Evolutionary conservation across 306 rosid species (phyloP).

Genomic region (Castanospermum australe): DNA sequence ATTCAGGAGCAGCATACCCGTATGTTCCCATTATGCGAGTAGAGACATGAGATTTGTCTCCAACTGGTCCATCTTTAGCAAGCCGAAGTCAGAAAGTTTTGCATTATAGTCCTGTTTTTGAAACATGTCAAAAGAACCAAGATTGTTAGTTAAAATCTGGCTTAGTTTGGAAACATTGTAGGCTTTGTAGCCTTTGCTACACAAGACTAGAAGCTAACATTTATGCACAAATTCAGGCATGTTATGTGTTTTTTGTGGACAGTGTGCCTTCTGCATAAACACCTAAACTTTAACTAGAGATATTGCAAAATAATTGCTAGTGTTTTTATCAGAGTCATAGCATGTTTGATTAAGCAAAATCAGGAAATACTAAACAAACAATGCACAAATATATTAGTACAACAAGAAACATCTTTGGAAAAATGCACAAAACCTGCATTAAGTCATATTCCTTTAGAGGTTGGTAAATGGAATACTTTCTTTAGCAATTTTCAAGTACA

Average conservation of each 20-base stretch:
- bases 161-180: not conserved
- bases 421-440: not conserved
- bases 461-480: too few species aligned
- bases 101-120: conserved; percentile 85
- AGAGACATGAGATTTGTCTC: conserved; percentile 94
- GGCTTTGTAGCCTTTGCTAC: not conserved
- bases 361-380: not conserved
- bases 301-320: not conserved
- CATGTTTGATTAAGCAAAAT: not conserved
- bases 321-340: not conserved
- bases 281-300: not conserved
- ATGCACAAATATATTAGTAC: not conserved
- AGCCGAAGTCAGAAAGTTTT: conserved; percentile 95
- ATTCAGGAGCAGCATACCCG: conserved; percentile 98
- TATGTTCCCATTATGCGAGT: conserved; percentile 98
- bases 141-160: not conserved
- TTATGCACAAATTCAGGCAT: not conserved
- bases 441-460: not conserved
- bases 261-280: not conserved
- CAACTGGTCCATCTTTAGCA: conserved; percentile 95
- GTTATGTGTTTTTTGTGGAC: not conserved
- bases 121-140: not conserved
- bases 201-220: not conserved
- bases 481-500: too few species aligned
- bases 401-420: not conserved